Evolutionary conservation across 305 asterid species (phyloP).

Genomic region (Fraxinus floribunda): DNA sequence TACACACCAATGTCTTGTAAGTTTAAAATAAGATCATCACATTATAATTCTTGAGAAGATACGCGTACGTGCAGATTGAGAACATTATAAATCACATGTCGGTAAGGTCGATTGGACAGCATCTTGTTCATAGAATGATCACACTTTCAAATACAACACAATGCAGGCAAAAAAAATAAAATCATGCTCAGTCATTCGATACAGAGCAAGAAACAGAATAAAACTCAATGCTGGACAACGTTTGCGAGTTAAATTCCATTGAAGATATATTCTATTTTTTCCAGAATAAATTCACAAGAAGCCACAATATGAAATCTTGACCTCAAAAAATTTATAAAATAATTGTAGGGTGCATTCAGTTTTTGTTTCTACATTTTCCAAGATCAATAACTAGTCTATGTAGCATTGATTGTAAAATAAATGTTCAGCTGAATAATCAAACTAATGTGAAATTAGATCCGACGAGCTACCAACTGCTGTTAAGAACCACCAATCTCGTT

Average conservation of each 20-base stretch:
- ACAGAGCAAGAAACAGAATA: background rate
- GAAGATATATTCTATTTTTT: background rate
- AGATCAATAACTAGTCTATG: constrained; percentile 5
- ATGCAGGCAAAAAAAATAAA: background rate
- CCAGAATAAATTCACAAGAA: background rate
- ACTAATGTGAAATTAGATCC: background rate
- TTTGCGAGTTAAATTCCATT: background rate
- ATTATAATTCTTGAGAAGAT: too few species aligned
- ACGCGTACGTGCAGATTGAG: background rate
- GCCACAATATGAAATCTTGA: background rate
- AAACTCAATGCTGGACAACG: background rate
- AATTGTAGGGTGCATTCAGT: background rate
- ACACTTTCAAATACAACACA: background rate
- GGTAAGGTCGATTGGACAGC: background rate
- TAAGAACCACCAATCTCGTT: background rate
- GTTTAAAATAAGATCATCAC: background rate
- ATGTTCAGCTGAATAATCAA: background rate
- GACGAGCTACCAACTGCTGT: background rate
- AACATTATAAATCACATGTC: background rate
- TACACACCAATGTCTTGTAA: background rate
- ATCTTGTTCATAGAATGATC: background rate
- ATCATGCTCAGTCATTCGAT: background rate
- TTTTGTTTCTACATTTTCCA: constrained; percentile 1
- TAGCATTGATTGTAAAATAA: background rate
- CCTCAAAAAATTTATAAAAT: background rate